These are phyloP conservation scores for Sphaceloma murrayae DNA, from an alignment of 2,329 filamentous ascomycete species.

Conservation along the genomic window DNA sequence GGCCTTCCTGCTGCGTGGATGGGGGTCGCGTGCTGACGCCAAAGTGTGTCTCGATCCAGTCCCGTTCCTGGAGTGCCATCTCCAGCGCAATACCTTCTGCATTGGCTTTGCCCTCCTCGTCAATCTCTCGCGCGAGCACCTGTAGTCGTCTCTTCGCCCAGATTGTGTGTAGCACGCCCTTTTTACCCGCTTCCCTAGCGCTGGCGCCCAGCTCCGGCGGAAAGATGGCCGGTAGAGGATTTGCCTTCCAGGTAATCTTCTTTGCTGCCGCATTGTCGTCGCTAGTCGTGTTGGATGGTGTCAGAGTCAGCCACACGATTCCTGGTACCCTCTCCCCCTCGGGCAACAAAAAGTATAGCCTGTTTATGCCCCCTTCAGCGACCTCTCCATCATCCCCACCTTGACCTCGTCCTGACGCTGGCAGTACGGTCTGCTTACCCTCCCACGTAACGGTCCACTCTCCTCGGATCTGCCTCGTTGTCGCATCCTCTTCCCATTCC, in stretches of 20 bases:
- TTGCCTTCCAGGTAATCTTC: conserved; percentile 51
- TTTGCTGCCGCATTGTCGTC: conserved; percentile 23
- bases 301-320: conserved; percentile 55
- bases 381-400: conserved; percentile 5
- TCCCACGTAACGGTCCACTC: conserved; percentile 78
- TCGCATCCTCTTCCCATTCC: conserved; percentile 66
- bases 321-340: conserved; percentile 62
- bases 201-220: conserved; percentile 62
- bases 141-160: conserved; percentile 79
- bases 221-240: conserved; percentile 80
- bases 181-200: conserved; percentile 57
- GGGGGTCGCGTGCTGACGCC: conserved; percentile 44
- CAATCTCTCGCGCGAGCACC: conserved; percentile 68
- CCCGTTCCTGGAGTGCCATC: conserved; percentile 73
- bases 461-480: conserved; percentile 38
- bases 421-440: conserved; percentile 60
- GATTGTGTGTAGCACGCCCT: conserved; percentile 77
- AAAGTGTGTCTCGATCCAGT: conserved; percentile 80
- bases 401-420: conserved; percentile 38
- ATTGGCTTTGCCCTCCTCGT: conserved; percentile 60
- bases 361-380: conserved; percentile 43
- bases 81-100: conserved; percentile 72
- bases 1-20: conserved; percentile 19
- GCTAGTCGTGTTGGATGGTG: too few species aligned
- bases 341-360: conserved; percentile 73